Evolutionary conservation across 768 basidiomycete genomes (phyloP).

Genomic region (Suillus luteus): DNA sequence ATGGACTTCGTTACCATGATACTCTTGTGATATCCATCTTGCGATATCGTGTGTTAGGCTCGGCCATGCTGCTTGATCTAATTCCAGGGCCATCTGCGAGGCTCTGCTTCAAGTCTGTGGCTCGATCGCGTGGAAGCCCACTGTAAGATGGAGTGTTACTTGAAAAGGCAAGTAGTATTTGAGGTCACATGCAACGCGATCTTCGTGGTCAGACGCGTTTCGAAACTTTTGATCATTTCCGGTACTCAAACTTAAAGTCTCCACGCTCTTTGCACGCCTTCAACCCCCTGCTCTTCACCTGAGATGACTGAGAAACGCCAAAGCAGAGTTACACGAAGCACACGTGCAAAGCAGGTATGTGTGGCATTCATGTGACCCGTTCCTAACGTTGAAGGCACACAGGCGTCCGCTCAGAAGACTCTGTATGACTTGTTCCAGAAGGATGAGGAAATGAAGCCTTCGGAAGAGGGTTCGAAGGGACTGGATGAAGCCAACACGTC

Average conservation of each 20-base stretch:
- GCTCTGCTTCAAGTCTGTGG: not conserved
- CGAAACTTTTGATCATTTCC: constrained; percentile 26
- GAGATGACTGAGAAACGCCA: constrained; percentile 30
- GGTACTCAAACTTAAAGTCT: constrained; percentile 3
- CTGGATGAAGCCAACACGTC: not conserved
- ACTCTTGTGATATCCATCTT: constrained; percentile 42
- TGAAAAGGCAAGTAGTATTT: constrained; percentile 2
- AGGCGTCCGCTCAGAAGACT: constrained; percentile 29
- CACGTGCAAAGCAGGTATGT: constrained; percentile 25
- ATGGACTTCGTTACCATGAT: constrained; percentile 27
- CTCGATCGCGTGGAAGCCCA: not conserved
- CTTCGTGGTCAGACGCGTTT: constrained; percentile 18
- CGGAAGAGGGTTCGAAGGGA: constrained; percentile 16
- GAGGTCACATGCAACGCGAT: constrained; percentile 7
- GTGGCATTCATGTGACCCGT: constrained; percentile 1
- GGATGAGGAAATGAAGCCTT: constrained; percentile 18
- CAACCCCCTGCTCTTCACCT: not conserved
- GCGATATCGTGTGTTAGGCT: constrained; percentile 21
- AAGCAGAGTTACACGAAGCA: constrained; percentile 18
- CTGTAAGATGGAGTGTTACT: not conserved
- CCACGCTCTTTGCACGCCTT: constrained; percentile 7
- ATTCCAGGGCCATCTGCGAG: not conserved
- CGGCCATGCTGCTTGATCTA: not conserved
- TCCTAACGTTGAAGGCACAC: constrained; percentile 5
- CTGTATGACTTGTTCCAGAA: constrained; percentile 25